Percentiles rank a stretch among this genome's conserved stretches.
phyloP scores from a whole-genome alignment of 352 stramenopile genomes.

The Pythium scleroteichum region DNA sequence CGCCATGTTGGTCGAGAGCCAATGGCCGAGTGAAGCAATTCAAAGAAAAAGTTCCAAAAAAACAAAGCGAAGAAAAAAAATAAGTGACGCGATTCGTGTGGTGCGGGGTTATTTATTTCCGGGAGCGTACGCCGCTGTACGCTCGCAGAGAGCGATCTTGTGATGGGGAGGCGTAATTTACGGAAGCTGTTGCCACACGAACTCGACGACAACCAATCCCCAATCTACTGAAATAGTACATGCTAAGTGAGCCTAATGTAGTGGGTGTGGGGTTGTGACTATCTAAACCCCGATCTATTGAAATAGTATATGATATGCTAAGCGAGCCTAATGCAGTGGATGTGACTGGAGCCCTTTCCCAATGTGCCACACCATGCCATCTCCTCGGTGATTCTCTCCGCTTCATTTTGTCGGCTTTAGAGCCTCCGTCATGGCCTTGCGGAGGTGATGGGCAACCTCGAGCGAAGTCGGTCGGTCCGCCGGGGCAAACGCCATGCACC shows the following conservation, averaged over 20 bases:
- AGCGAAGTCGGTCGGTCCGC: constrained; percentile 41
- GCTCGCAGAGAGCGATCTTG: constrained; percentile 26
- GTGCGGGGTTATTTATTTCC: constrained; percentile 16
- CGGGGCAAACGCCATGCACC: constrained; percentile 48
- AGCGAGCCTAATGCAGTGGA: no score
- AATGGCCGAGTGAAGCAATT: constrained; percentile 9
- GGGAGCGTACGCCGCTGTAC: constrained; percentile 25
- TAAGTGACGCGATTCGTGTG: constrained; percentile 16
- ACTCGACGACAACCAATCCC: no score
- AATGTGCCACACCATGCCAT: no score
- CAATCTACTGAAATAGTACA: no score
- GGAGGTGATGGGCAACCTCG: constrained; percentile 44
- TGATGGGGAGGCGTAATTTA: constrained; percentile 20
- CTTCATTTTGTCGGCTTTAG: constrained; percentile 2
- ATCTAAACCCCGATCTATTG: no score
- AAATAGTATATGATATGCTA: no score
- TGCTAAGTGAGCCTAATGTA: neutral
- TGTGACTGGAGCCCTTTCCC: no score
- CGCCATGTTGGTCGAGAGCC: constrained; percentile 20
- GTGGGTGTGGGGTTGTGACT: no score
- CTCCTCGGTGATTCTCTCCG: no score
- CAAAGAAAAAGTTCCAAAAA: constrained; percentile 1
- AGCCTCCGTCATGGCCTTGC: constrained; percentile 36
- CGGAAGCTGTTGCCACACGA: constrained; percentile 16
- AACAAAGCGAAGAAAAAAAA: constrained; percentile 6